phyloP scores from a whole-genome alignment of 139 green algal genomes.

The Ettlia oleoabundans region DNA sequence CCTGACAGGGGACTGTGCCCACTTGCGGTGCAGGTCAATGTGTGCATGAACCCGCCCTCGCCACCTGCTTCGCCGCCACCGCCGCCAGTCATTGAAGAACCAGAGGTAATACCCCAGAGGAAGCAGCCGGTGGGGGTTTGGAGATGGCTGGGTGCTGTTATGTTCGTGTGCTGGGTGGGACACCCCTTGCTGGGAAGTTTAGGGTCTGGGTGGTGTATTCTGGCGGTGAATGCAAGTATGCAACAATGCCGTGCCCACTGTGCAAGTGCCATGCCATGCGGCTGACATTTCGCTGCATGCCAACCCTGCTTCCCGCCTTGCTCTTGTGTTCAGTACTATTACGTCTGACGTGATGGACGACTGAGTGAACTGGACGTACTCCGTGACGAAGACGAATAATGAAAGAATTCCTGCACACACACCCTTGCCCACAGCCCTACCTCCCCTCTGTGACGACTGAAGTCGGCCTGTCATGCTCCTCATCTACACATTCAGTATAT shows the following conservation, averaged over 20 bases:
- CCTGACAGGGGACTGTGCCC: background rate
- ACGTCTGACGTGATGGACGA: background rate
- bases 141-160: background rate
- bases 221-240: too few relatives aligned
- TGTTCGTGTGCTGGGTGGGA: background rate
- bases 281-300: background rate
- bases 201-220: too few relatives aligned
- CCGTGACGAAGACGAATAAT: background rate
- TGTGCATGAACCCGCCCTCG: background rate
- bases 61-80: background rate
- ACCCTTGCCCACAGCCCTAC: too few relatives aligned
- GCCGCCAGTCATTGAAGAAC: background rate
- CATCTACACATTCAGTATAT: too few relatives aligned
- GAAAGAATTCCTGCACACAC: background rate
- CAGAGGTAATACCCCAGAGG: too few relatives aligned
- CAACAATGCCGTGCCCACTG: background rate
- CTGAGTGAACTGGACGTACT: background rate
- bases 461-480: too few relatives aligned
- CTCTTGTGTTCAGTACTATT: background rate
- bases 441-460: too few relatives aligned
- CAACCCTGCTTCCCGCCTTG: background rate
- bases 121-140: too few relatives aligned
- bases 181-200: too few relatives aligned
- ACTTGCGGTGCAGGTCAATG: background rate
- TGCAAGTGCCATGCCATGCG: background rate